Evolutionary conservation across 1,139 yeast species (phyloP), one percentile per base, ranked within the genome.

Genomic region (Casaregolazyma suthepensis): DNA sequence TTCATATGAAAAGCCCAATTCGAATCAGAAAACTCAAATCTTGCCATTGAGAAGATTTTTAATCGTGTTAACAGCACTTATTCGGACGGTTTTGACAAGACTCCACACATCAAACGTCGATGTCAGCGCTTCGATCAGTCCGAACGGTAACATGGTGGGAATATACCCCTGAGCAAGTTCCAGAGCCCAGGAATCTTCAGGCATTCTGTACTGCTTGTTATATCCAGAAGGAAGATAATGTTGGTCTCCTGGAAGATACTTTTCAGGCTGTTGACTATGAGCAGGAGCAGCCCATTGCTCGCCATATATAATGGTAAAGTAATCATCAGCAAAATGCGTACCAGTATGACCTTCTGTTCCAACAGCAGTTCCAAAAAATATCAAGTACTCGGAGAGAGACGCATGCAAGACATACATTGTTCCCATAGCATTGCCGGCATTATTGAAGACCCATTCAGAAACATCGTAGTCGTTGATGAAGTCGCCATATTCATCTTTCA

Each of bases 361-460:
- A 12, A 85, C 78, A 17, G 96, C 86, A 44, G 93, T 78, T 54
- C 97, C 96, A 61, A 90, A 89, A 67, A 89, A 78, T 65, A 91
- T 91, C 69, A 93, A 75, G 68, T 93, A 94, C 71, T 93, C 99
- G 7, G 94, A 76, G 64, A 94, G 77, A n/a, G 98, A 91, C 13
- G 98, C 97, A 70, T 94, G 99, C 61, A 93, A 75, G 58, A 94
- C 88, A 63, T 88, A 80, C 98, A 93, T 91, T 55, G 90, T 82
- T 26, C 99, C 99, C 99, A 93, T 93, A 54, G 99, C 98, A 61
- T 96, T 96, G 54, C 99, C 99, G 7, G 99, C 99, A 65, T 89
- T 90, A 78, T 91, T 93, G 80, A 84, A 91, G 52, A 93, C 84
- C 98, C 98, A 93, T 63, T 90, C 93, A 50, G 87, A 85, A 54